phyloP scores from a whole-genome alignment of 495 filamentous ascomycete species.

The Emericellopsis terricola region DNA sequence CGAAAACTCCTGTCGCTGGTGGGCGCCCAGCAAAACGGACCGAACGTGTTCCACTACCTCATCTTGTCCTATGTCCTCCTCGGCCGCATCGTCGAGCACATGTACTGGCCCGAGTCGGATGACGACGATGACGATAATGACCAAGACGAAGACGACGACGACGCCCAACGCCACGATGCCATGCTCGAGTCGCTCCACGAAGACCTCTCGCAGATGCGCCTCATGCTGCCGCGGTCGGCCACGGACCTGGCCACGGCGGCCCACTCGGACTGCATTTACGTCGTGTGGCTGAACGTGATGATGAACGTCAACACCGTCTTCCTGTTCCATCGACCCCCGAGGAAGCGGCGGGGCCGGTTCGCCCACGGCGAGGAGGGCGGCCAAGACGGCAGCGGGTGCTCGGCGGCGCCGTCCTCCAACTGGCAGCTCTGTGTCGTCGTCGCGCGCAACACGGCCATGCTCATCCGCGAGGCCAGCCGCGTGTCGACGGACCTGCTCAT shows the following conservation, averaged over 20 bases:
- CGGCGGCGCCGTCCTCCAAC: neutral
- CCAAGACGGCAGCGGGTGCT: neutral
- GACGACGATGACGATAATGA: neutral
- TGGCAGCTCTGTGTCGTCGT: neutral
- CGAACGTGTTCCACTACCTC: neutral
- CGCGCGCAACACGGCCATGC: neutral
- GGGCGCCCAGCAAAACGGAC: neutral
- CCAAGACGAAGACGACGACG: neutral
- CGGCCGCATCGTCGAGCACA: constrained; percentile 1
- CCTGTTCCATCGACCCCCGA: neutral
- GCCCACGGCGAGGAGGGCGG: neutral
- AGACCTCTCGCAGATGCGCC: neutral
- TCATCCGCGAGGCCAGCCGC: constrained; percentile 1
- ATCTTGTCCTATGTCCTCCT: neutral
- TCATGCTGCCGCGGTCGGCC: constrained; percentile 1
- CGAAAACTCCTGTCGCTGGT: neutral
- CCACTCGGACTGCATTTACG: neutral
- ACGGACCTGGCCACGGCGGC: constrained; percentile 1
- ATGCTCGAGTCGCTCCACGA: neutral
- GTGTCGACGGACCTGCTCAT: neutral
- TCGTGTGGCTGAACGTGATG: neutral
- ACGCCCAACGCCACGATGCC: too few species aligned
- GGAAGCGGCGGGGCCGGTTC: too few species aligned
- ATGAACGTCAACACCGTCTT: neutral
- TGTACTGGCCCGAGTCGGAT: too few species aligned